Base-by-base conservation (phyloP, 1,139 yeast species). In the Pichia sp. region DNA sequence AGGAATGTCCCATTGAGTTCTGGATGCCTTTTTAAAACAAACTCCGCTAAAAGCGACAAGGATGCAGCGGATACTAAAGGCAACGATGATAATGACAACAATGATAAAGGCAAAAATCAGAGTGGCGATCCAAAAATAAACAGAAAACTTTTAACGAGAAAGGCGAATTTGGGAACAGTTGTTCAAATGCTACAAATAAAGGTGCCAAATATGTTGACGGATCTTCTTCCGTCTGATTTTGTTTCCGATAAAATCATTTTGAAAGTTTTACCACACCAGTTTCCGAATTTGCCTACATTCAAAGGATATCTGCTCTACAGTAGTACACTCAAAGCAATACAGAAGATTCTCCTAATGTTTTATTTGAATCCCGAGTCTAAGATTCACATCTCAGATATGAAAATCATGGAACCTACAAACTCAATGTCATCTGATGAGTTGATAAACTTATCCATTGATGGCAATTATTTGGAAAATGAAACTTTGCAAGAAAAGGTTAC, bases 161-260 rank as follows among this genome's bases (percentile, higher is more conserved):
- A 71, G 59, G 83, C 87, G 19, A 87, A 87, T 63, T 67, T 86
- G 36, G 95, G 93, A 1, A 58, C 74, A 8, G 75, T 79, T 63
- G 72, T 83, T 12, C 81, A 81, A 36, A 70, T 72, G 53, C 70
- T 88, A 41, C 74, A 74, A 55, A 57, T 60, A 2, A 69, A 75
- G n/a, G 74, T 85, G 1, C 96, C 96, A 0, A 66, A 73, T 43
- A 64, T 87, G 47, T 70, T 87, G 16, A 72, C 72, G 25, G 66
- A 67, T 41, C 70, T 80, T 7, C 66, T 85, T 9, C 83, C 88
- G 1, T 71, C 74, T 44, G 66, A 70, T 2, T 60, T 75, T 9
- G 61, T 87, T 10, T 75, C 84, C 41, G 70, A 72, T 2, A 72
- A 80, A 40, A 74, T 88, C 8, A 67, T 74, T n/a, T 71, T 88